A percentile compares a stretch with the other conserved stretches of the same genome.
Evolutionary conservation across 73 alveolate species (phyloP).

Genomic region (Paramecium sonneborni): DNA sequence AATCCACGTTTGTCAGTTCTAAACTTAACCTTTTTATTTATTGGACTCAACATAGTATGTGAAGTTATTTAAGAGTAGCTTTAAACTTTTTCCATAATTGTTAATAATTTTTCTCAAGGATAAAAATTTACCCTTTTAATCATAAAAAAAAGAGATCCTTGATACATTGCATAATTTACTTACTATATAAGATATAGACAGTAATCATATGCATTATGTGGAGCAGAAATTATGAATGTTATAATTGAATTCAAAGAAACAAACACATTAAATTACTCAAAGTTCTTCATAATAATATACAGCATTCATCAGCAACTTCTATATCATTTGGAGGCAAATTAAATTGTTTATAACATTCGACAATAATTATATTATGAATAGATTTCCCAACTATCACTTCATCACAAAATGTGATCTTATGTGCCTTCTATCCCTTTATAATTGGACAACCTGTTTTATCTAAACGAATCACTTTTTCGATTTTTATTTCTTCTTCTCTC

Average conservation of each 20-base stretch:
- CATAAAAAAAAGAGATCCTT: background rate
- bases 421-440: background rate
- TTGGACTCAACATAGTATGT: background rate
- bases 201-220: background rate
- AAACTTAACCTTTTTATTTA: background rate
- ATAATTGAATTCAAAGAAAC: background rate
- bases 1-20: background rate
- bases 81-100: background rate
- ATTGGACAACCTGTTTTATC: background rate
- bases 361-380: background rate
- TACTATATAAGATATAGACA: background rate
- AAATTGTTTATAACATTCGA: conserved; percentile 1
- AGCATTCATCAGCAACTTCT: conserved; percentile 17
- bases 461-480: background rate
- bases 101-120: background rate
- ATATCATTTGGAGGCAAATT: background rate
- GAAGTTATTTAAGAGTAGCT: background rate
- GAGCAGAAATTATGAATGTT: background rate
- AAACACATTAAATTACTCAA: background rate
- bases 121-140: background rate
- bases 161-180: background rate
- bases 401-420: background rate
- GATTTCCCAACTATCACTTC: background rate
- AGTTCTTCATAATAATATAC: background rate
- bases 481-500: background rate